Base-by-base conservation (phyloP, 2,329 filamentous ascomycete genomes). In the Ceratocystis destructans region DNA sequence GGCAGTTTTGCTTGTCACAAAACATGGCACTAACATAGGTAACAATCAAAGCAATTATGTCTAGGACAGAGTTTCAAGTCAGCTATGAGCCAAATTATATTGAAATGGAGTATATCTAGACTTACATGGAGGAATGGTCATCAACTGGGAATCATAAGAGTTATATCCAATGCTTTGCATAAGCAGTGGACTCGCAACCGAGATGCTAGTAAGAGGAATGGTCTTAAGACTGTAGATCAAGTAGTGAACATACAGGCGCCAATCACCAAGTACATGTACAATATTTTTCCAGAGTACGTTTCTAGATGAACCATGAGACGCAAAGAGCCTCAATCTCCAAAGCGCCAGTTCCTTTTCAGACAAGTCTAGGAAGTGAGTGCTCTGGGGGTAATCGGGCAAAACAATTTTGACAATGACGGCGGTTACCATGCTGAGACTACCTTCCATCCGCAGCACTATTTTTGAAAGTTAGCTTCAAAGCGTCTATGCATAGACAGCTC, bases 221-320 rank as follows among this genome's bases (percentile, higher is more conserved):
- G 80, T 71, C 72, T 83, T 69, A 73, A 81, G 70, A 77, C 79
- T 73, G 68, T 82, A 82, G 8, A 81, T 76, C 45, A 83, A 71
- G 25, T 88, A 87, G 66, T 85, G 80, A 1, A 85, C 86, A 70
- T 90, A 91, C 67, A 90, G 79, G 1, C 82, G 82, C 74, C 85
- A 82, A 70, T 85, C 86, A 67, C 83, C 85, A 3, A 85, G 77
- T 70, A 85, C 89, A 22, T 84, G 80, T 71, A 84, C 87, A 77
- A 85, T 88, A 70, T 92, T 88, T 28, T 76, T 78, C 74, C 87
- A 83, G 1, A 82, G 87, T 71, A 85, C 82, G 69, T 77, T 79
- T 15, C 84, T 80, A 70, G 89, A 84, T 1, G 79, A 76, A 75
- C 84, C 84, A 70, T 80, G 78, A 70, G 78, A 78, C 45, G 79